phyloP scores from a whole-genome alignment of 1,139 yeast species.

The Arxiozyma slooffiae region DNA sequence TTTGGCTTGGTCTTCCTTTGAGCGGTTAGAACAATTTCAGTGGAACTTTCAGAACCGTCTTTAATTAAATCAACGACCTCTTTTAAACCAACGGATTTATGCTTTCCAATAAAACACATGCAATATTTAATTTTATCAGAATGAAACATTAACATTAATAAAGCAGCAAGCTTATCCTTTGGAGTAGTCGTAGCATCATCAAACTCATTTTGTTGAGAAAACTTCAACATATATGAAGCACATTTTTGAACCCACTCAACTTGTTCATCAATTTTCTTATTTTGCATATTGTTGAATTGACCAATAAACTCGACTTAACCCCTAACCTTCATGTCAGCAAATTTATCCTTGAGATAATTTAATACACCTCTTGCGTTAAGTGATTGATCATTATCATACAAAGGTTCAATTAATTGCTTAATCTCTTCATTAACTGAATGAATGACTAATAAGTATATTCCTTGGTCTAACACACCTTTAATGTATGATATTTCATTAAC shows the following conservation, averaged over 20 bases:
- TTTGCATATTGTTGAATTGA: neutral
- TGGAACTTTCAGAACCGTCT: neutral
- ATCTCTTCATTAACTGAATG: neutral
- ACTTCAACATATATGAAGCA: neutral
- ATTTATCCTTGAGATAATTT: neutral
- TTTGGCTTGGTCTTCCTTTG: too few species aligned
- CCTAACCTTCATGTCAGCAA: conserved; percentile 4
- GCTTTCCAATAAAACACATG: neutral
- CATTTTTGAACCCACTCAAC: neutral
- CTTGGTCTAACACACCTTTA: neutral
- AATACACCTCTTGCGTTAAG: neutral
- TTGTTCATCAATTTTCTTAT: neutral
- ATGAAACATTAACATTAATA: neutral
- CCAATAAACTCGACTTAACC: neutral
- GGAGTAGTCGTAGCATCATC: neutral
- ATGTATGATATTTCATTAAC: neutral
- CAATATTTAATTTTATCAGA: neutral
- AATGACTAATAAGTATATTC: neutral
- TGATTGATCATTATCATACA: neutral
- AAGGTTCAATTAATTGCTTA: too few species aligned
- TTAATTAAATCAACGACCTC: neutral
- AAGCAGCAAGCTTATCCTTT: neutral
- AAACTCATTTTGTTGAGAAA: neutral
- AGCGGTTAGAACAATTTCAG: neutral
- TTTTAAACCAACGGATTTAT: neutral